These are phyloP conservation scores for Candida odintsovae DNA, from an alignment of 805 yeast genomes.

Conservation along the genomic window DNA sequence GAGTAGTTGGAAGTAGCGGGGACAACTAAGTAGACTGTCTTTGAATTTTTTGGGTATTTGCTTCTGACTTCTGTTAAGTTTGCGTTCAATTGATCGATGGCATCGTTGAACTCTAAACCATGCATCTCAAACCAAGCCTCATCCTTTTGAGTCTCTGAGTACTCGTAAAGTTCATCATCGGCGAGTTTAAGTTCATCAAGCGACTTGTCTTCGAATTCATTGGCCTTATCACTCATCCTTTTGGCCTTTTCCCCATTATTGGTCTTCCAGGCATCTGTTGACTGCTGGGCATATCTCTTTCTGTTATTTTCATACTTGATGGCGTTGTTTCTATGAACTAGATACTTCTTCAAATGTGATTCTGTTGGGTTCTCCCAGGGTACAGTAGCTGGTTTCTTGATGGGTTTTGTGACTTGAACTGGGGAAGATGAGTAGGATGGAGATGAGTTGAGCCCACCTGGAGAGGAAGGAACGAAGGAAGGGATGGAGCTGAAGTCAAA, in stretches of 20 bases:
- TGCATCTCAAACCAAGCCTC: conserved; percentile 26
- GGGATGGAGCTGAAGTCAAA: not conserved
- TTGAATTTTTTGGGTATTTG: conserved; percentile 6
- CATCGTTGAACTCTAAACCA: conserved; percentile 23
- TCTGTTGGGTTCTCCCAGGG: conserved; percentile 21
- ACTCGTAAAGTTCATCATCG: conserved; percentile 22
- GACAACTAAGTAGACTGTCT: conserved; percentile 19
- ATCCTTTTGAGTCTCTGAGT: conserved; percentile 13
- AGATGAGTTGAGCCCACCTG: not conserved
- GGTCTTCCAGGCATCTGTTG: conserved; percentile 22
- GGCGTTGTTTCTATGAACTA: conserved; percentile 13
- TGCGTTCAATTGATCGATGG: conserved; percentile 15
- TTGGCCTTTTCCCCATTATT: conserved; percentile 23
- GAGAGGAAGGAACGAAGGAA: conserved; percentile 4
- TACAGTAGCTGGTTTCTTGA: conserved; percentile 15
- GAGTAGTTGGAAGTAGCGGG: conserved; percentile 16
- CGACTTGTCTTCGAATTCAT: conserved; percentile 12
- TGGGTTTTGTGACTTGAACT: conserved; percentile 13
- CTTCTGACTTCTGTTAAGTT: conserved; percentile 12
- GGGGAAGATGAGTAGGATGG: not conserved
- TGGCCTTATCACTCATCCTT: conserved; percentile 23
- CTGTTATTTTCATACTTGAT: conserved; percentile 19
- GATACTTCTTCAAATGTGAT: conserved; percentile 11
- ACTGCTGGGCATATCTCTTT: conserved; percentile 20
- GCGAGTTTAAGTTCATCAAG: conserved; percentile 19